Evolutionary conservation across 2,329 filamentous ascomycete species (phyloP).

Genomic region (Fusarium domesticum): DNA sequence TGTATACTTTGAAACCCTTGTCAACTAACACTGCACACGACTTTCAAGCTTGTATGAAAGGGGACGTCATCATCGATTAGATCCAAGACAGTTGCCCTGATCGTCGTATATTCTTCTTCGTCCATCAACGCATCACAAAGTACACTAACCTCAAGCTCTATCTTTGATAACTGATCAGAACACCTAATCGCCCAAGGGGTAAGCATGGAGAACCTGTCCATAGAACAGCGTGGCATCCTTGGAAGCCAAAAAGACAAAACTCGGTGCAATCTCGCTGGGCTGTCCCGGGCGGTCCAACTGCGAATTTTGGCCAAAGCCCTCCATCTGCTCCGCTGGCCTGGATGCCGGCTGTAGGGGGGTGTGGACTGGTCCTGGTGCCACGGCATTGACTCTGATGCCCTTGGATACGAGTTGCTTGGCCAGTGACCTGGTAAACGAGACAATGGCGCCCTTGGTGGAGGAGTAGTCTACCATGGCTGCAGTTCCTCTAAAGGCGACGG

Average conservation of each 20-base stretch:
- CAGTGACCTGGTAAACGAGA: slow-evolving; percentile 52
- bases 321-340: slow-evolving; percentile 43
- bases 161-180: no score
- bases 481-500: slow-evolving; percentile 53
- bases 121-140: no score
- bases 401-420: slow-evolving; percentile 52
- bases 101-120: no score
- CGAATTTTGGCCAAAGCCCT: slow-evolving; percentile 40
- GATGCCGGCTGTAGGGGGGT: slow-evolving; percentile 44
- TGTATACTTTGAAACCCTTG: no score
- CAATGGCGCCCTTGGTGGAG: slow-evolving; percentile 57
- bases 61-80: no score
- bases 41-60: no score
- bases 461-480: slow-evolving; percentile 52
- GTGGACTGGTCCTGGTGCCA: slow-evolving; percentile 43
- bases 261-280: slow-evolving; percentile 44
- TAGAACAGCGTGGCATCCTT: slow-evolving; percentile 41
- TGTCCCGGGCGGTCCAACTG: slow-evolving; percentile 41
- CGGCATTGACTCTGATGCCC: slow-evolving; percentile 54
- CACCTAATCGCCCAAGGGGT: slow-evolving; percentile 38
- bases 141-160: no score
- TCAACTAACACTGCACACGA: no score
- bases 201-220: slow-evolving; percentile 40
- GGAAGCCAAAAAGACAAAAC: slow-evolving; percentile 39
- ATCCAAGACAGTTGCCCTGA: no score